Base-by-base conservation (phyloP, 306 rosid genomes). In the Castanea crenata region DNA sequence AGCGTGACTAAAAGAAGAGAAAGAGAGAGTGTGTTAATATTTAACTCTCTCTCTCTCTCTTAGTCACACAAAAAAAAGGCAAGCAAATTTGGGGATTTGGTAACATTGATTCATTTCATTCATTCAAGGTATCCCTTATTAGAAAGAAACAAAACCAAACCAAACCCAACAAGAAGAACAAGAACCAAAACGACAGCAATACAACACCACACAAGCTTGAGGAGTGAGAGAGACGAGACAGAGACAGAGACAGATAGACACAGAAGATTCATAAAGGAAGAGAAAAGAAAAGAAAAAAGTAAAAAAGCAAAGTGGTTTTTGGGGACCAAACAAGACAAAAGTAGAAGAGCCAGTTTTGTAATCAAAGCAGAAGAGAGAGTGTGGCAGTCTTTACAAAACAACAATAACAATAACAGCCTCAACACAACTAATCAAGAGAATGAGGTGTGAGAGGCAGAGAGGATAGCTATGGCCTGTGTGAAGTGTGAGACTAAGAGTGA, bases 61-160 rank as follows among this genome's bases (percentile, higher is more conserved):
- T 3, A 38, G 46, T 38, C 46, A 7, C 46, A 69, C 7, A 38
- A 35, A 35, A 35, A 38, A 38, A 38, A 38, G 2, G 46, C 46
- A 38, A 55, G 83, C 79, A 61, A 72, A 75, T 81, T 86, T 88
- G 81, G 90, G 87, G 87, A 88, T 87, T 91, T 88, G 91, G 85
- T 78, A 88, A 89, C 87, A 90, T 86, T 86, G 85, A 89, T 88
- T 90, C 88, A 80, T 85, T 79, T 83, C 76, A 35, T 80, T 78
- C 0, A 49, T 49, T 49, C 4, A 13, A 1, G 15, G 51, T 38
- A 10, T 38, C 46, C 11, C 3, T 38, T 38, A 7, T 38, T 38
- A 7, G 79, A 71, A 78, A n/a, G n/a, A 81, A 29, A 74, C 32
- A 71, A 65, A 81, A 82, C 78, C 82, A 18, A 31, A 20, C 54